phyloP scores from a whole-genome alignment of 2,329 filamentous ascomycete species.

The Penicillium sclerotiorum region DNA sequence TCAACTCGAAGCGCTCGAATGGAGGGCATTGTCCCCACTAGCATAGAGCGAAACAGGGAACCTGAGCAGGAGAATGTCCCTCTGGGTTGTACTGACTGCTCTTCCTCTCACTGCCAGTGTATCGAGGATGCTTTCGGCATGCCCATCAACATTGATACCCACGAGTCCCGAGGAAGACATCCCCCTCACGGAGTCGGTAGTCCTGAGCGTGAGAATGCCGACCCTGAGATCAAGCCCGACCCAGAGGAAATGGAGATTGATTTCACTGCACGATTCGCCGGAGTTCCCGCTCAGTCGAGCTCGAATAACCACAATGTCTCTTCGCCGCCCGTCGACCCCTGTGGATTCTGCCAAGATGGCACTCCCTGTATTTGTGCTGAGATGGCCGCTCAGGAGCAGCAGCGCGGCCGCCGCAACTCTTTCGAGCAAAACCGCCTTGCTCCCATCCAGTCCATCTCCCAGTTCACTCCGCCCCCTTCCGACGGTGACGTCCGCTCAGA shows the following conservation, averaged over 20 bases:
- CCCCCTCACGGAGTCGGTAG: conserved; percentile 34
- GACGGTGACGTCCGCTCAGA: conserved; percentile 61
- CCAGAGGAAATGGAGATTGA: conserved; percentile 67
- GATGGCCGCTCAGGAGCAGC: conserved; percentile 50
- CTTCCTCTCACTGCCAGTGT: conserved; percentile 64
- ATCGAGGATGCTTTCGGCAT: conserved; percentile 58
- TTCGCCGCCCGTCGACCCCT: conserved; percentile 62
- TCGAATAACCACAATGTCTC: conserved; percentile 29
- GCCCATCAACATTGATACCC: conserved; percentile 44
- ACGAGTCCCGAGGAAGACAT: conserved; percentile 40
- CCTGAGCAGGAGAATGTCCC: conserved; percentile 41
- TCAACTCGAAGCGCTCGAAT: conserved; percentile 23
- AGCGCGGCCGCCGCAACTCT: conserved; percentile 48
- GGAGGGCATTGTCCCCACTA: conserved; percentile 21
- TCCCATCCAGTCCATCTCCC: conserved; percentile 50
- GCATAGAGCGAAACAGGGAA: conserved; percentile 20
- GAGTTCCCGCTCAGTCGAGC: conserved; percentile 32
- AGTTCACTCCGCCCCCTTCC: conserved; percentile 57
- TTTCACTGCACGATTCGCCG: conserved; percentile 69
- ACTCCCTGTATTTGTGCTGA: conserved; percentile 83
- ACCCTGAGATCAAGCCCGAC: conserved; percentile 50
- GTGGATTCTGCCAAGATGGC: conserved; percentile 80
- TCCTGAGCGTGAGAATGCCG: conserved; percentile 58
- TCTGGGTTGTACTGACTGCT: conserved; percentile 68
- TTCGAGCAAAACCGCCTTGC: conserved; percentile 45